Base-by-base conservation (phyloP, 176 grass and related monocot genomes). In the Areca catechu region DNA sequence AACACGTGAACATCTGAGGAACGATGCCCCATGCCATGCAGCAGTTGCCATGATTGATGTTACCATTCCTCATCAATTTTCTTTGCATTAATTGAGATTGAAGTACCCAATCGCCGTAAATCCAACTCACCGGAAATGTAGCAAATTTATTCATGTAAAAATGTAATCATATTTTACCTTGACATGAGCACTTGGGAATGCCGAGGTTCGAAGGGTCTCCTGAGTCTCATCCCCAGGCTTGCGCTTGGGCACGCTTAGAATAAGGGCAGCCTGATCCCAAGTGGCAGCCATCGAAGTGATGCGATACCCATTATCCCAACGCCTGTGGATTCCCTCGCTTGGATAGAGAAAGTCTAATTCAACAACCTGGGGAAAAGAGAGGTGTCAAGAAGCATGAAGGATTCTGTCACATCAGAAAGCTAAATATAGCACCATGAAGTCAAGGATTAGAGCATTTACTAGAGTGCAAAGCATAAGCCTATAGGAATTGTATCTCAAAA, bases 261-360 rank as follows among this genome's bases (percentile, higher is more conserved):
- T 80, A 61, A 89, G 65, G 0, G 85, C 80, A 53, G 85, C 78
- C 55, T 89, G 85, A 53, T 89, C 85, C 72, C 63, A 50, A 20
- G 85, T 89, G 37, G 72, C 85, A 57, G 76, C 85, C 80, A 89
- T 80, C 25, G 85, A 61, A 1, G 85, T 89, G 57, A 89, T 89
- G 15, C 85, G 80, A 51, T 70, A 83, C 12, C 85, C 85, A 0
- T 50, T 63, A 64, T 83, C 85, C 85, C 85, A 89, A 24, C 85
- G 85, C 67, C 56, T 71, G 66, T 89, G 85, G 30, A 89, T 72
- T 59, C 80, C 85, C 73, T 89, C 85, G 0, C 85, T 89, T 16
- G 85, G 85, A 71, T 89, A 89, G 47, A 89, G 57, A 48, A 89
- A 89, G 56, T 89, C 85, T 58, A 89, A 72, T 58, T 89, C 85